Conservation (phyloP, 2,329 filamentous ascomycete species). For the Fusarium sp. region DNA sequence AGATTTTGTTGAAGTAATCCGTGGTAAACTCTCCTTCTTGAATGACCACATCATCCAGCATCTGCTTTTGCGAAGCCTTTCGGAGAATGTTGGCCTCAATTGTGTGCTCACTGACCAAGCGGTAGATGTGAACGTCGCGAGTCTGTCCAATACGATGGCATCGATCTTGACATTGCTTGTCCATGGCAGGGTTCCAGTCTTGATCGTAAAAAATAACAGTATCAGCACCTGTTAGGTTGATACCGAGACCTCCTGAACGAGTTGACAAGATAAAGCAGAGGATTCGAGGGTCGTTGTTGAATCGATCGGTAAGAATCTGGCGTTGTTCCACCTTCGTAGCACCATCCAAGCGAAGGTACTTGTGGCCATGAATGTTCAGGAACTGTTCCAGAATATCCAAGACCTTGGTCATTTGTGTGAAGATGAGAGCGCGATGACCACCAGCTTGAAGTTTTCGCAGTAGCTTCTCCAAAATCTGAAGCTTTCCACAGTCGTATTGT, state of each 20-base stretch:
- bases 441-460: slow-evolving; percentile 88
- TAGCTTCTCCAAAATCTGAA: slow-evolving; percentile 88
- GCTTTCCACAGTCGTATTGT: slow-evolving; percentile 97
- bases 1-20: slow-evolving; percentile 90
- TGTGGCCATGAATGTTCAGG: slow-evolving; percentile 96
- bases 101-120: slow-evolving; percentile 90
- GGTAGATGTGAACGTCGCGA: slow-evolving; percentile 97
- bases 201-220: slow-evolving; percentile 99
- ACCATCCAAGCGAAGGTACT: slow-evolving; percentile 96
- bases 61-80: slow-evolving; percentile 96
- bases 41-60: slow-evolving; percentile 97
- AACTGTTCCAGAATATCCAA: slow-evolving; percentile 98
- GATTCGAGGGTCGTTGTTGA: slow-evolving; percentile 94
- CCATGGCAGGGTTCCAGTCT: slow-evolving; percentile 99
- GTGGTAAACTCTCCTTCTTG: slow-evolving; percentile 98
- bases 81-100: slow-evolving; percentile 98
- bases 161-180: slow-evolving; percentile 98
- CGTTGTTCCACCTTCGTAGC: slow-evolving; percentile 95
- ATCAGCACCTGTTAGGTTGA: slow-evolving; percentile 96
- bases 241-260: slow-evolving; percentile 91
- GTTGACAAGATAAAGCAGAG: slow-evolving; percentile 96
- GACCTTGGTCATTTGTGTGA: slow-evolving; percentile 99
- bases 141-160: slow-evolving; percentile 98
- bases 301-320: slow-evolving; percentile 94
- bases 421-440: slow-evolving; percentile 94